Percentiles rank a stretch among this genome's conserved stretches.
These are phyloP conservation scores for Ilyonectria robusta DNA, from an alignment of 2,329 filamentous ascomycete genomes.

Conservation along the genomic window DNA sequence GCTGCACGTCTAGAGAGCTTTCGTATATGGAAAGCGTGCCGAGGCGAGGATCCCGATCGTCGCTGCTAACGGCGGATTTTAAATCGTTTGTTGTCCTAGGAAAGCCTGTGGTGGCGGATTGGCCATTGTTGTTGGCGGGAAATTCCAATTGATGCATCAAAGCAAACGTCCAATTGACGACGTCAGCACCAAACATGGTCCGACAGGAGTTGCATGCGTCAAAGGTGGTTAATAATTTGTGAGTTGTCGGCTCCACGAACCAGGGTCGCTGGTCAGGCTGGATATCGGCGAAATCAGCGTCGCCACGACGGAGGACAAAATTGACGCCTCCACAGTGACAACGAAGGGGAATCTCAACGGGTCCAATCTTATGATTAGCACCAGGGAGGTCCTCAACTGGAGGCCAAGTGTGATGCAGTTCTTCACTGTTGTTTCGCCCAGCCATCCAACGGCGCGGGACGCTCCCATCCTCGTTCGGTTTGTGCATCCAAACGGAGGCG, in stretches of 20 bases:
- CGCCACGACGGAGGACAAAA: slow-evolving; percentile 55
- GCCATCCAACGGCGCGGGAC: slow-evolving; percentile 48
- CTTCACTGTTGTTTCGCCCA: slow-evolving; percentile 38
- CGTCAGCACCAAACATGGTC: slow-evolving; percentile 57
- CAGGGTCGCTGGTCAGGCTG: slow-evolving; percentile 53
- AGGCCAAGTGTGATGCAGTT: slow-evolving; percentile 52
- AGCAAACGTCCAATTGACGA: slow-evolving; percentile 62
- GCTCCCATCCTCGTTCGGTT: slow-evolving; percentile 50
- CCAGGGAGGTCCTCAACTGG: slow-evolving; percentile 20
- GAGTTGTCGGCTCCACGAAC: slow-evolving; percentile 59
- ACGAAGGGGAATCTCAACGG: slow-evolving; percentile 52
- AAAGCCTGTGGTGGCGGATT: slow-evolving; percentile 17
- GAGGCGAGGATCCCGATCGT: slow-evolving; percentile 51
- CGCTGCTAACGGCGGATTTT: slow-evolving; percentile 50
- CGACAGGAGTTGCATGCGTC: slow-evolving; percentile 66
- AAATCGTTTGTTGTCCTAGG: slow-evolving; percentile 44
- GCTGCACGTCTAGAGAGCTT: slow-evolving; percentile 60
- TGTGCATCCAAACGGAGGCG: slow-evolving; percentile 60
- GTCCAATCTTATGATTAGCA: slow-evolving; percentile 27
- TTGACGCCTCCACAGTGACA: slow-evolving; percentile 64
- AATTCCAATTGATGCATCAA: slow-evolving; percentile 58
- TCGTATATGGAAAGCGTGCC: slow-evolving; percentile 60
- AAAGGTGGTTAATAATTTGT: slow-evolving; percentile 56
- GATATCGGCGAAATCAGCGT: slow-evolving; percentile 38
- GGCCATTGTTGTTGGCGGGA: background rate